Evolutionary conservation across 805 yeast species (phyloP).

Genomic region (Nakazawaea sp.): DNA sequence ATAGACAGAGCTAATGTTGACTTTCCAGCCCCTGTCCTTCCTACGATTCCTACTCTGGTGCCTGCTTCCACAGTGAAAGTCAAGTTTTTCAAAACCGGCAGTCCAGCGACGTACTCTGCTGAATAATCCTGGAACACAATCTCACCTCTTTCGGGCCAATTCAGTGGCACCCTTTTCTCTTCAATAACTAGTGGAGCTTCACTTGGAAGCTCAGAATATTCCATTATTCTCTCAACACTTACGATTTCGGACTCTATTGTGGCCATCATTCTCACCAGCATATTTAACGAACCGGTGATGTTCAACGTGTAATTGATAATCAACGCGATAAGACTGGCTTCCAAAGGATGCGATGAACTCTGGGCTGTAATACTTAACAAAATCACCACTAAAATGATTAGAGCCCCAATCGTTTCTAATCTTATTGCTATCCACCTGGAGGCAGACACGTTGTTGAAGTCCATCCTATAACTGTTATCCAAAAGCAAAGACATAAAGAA

Average conservation of each 20-base stretch:
- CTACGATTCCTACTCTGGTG: constrained; percentile 59
- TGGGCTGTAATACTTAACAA: constrained; percentile 34
- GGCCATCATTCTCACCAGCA: constrained; percentile 38
- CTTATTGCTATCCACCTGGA: constrained; percentile 64
- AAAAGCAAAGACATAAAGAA: constrained; percentile 44
- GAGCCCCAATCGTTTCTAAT: constrained; percentile 53
- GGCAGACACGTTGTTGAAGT: constrained; percentile 44
- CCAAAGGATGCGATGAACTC: constrained; percentile 32
- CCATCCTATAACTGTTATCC: constrained; percentile 33
- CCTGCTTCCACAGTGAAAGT: constrained; percentile 40
- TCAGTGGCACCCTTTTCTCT: constrained; percentile 36
- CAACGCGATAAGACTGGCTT: constrained; percentile 58
- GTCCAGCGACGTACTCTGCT: constrained; percentile 54
- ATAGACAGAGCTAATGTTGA: constrained; percentile 68
- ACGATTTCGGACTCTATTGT: constrained; percentile 52
- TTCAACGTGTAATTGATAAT: constrained; percentile 49
- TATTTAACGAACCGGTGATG: constrained; percentile 35
- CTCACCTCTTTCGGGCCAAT: constrained; percentile 64
- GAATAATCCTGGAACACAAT: constrained; percentile 50
- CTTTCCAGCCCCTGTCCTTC: constrained; percentile 70
- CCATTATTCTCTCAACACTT: constrained; percentile 54
- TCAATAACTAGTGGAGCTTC: constrained; percentile 49
- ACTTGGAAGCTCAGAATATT: constrained; percentile 54
- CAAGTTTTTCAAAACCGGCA: constrained; percentile 63
- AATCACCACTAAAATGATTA: constrained; percentile 46